Base-by-base conservation (phyloP, 2,329 filamentous ascomycete species). In the Paracorniculantispora psalliotae region DNA sequence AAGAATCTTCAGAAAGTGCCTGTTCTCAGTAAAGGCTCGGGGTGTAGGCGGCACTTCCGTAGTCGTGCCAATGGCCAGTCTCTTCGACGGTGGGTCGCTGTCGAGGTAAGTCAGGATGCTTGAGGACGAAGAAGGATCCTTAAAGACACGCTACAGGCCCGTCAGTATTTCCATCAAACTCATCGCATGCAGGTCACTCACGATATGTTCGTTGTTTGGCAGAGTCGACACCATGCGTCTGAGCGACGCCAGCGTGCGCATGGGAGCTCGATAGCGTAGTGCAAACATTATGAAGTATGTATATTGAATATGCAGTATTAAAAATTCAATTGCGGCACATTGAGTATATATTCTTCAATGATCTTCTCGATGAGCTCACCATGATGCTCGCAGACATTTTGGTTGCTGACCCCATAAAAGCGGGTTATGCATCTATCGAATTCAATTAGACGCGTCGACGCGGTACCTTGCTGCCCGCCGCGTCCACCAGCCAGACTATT, bases 41-140 rank as follows among this genome's bases (percentile, higher is more conserved):
- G 86, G 83, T 0, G 83, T 86, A 1, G 85, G 85, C 1, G 85
- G 85, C n/a, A 87, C 62, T 17, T 73, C 66, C 6, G 80, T 81
- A 0, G 84, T 81, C 2, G 78, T 82, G 51, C 86, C 86, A 61
- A 89, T 81, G 15, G 84, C 78, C 21, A 88, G 72, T 28, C 70
- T 68, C 6, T 74, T 68, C 4, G 74, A 80, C 0, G 85, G 85
- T 2, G 85, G 84, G 15, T 77, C 71, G 41, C 79, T 81, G 39
- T 83, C 77, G 60, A 89, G 82, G 63, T 84, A 82, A 44, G 82
- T 82, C 30, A 89, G 78, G 33, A 85, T 73, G 67, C 86, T 77
- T 1, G 75, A 73, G 1, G 78, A 74, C 1, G 75, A 68, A 8
- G 74, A 66, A 1, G 77, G 73, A 61, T 80, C 73, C 26, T 79